A percentile compares a stretch with the other conserved stretches of the same genome.
phyloP scores from a whole-genome alignment of 805 yeast genomes.

The Saturnispora bothae region DNA sequence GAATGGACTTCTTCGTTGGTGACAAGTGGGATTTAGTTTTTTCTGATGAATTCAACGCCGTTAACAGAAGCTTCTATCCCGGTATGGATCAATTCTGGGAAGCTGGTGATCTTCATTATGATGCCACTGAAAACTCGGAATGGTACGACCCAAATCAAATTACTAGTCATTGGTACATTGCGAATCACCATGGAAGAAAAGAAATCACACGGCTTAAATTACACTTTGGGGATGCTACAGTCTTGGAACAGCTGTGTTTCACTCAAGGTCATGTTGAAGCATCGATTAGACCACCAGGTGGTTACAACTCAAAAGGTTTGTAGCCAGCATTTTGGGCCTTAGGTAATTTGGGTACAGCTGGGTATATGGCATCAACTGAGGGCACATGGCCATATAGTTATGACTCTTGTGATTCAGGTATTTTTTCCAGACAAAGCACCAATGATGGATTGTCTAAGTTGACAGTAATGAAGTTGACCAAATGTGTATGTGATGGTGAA shows the following conservation, averaged over 20 bases:
- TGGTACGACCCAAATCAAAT: conserved; percentile 84
- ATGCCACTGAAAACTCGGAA: conserved; percentile 72
- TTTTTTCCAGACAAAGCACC: conserved; percentile 76
- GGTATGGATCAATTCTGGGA: conserved; percentile 81
- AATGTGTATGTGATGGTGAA: conserved; percentile 67
- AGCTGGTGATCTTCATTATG: conserved; percentile 66
- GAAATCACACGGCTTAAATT: conserved; percentile 57
- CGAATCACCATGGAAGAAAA: conserved; percentile 60
- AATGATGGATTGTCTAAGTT: conserved; percentile 69
- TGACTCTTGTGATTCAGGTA: conserved; percentile 73
- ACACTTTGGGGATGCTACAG: conserved; percentile 83
- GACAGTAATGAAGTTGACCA: conserved; percentile 62
- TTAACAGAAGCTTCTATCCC: conserved; percentile 69
- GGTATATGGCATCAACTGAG: conserved; percentile 65
- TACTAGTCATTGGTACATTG: conserved; percentile 48
- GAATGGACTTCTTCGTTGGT: conserved; percentile 42
- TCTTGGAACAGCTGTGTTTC: conserved; percentile 77
- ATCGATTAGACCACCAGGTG: conserved; percentile 63
- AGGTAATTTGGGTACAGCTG: conserved; percentile 81
- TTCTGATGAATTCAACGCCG: conserved; percentile 74
- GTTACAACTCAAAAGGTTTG: conserved; percentile 58
- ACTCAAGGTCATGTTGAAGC: conserved; percentile 66
- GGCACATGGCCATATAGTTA: conserved; percentile 87
- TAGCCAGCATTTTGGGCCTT: conserved; percentile 91
- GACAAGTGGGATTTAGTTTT: conserved; percentile 59